phyloP scores from a whole-genome alignment of 257 asterid species.

The Przewalskia tangutica region DNA sequence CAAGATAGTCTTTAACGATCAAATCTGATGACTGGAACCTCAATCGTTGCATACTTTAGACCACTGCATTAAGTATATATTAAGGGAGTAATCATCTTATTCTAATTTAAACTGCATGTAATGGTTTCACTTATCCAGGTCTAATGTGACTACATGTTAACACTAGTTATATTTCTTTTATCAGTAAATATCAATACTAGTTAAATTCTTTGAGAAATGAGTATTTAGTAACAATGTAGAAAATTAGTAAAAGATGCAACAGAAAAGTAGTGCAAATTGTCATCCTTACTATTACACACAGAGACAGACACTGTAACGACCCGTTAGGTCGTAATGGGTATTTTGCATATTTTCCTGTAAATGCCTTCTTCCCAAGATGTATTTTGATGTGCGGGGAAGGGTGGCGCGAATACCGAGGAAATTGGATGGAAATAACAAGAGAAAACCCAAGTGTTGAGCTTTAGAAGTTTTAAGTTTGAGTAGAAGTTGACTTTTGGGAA shows the following conservation, averaged over 20 bases:
- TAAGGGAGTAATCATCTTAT: neutral
- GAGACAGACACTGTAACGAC: too few species aligned
- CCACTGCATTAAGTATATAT: neutral
- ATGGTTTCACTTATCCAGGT: neutral
- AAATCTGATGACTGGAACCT: neutral
- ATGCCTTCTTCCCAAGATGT: too few species aligned
- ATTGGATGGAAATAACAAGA: too few species aligned
- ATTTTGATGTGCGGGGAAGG: too few species aligned
- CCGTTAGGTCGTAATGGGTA: too few species aligned
- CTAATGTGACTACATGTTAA: neutral
- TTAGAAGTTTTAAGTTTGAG: too few species aligned
- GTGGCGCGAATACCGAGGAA: too few species aligned
- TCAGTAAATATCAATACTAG: neutral
- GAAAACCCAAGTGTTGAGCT: too few species aligned
- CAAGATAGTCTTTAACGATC: neutral
- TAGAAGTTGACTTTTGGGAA: too few species aligned
- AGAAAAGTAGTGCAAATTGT: neutral
- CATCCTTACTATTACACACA: neutral
- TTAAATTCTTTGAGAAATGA: neutral
- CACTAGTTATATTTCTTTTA: too few species aligned
- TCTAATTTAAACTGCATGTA: neutral
- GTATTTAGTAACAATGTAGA: neutral
- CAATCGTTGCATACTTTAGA: neutral
- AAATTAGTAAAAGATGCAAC: neutral
- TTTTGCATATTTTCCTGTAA: too few species aligned